Base-by-base conservation (phyloP, 208 protist genomes). In the Acanthamoeba healyi region DNA sequence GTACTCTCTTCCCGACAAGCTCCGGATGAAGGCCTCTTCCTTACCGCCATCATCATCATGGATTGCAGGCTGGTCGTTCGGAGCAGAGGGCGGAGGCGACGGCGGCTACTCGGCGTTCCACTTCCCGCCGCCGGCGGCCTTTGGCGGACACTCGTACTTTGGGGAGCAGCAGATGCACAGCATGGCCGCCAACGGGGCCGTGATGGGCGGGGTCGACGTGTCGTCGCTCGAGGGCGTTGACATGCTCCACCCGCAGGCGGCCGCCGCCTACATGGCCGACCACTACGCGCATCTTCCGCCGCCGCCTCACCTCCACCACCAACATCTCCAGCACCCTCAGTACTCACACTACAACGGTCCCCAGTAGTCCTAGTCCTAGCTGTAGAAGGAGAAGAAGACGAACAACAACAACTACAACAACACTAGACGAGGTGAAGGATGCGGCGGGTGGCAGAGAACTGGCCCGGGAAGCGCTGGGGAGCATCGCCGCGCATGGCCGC, bases 381-480 rank as follows among this genome's bases (percentile, higher is more conserved):
- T 49, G 44, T n/a, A n/a, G n/a, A n/a, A n/a, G n/a, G n/a, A n/a
- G n/a, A n/a, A n/a, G n/a, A n/a, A n/a, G n/a, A n/a, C n/a, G n/a
- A n/a, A n/a, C n/a, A n/a, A n/a, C n/a, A n/a, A n/a, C n/a, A n/a
- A n/a, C n/a, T n/a, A n/a, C n/a, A n/a, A n/a, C n/a, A n/a, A n/a
- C n/a, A n/a, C n/a, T n/a, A n/a, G n/a, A n/a, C n/a, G 44, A 49
- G 65, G n/a, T 74, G 65, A 29, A 74, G 65, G 65, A 74, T 74
- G 65, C 65, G 65, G 65, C 65, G 65, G 19, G 65, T 74, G 65
- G 65, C 65, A 5, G 65, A 6, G 65, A 14, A 74, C 17, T 74
- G 65, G 65, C 38, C 38, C 2, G 65, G 65, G 65, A 74, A 74
- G 65, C 65, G 65, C 65, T 74, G 65, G 65, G 38, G 65, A 29